phyloP scores from a whole-genome alignment of 2,329 filamentous ascomycete genomes.

The Podosphaera xanthii region DNA sequence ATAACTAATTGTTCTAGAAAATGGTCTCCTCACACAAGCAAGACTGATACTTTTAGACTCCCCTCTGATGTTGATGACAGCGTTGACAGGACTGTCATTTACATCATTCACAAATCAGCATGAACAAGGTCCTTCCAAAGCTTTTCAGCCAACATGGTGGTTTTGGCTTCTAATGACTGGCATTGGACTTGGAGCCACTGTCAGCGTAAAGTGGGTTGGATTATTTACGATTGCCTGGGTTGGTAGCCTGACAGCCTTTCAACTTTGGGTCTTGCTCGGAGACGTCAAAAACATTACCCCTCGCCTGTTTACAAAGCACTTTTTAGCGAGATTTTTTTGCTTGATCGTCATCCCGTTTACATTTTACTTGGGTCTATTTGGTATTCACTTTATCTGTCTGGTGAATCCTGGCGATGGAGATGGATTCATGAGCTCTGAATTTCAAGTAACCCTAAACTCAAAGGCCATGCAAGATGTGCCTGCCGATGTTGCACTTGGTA shows the following conservation, averaged over 20 bases:
- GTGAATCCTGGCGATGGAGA: constrained; percentile 91
- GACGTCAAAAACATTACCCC: constrained; percentile 70
- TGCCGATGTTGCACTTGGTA: constrained; percentile 76
- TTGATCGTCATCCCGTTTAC: constrained; percentile 68
- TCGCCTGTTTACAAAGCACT: constrained; percentile 77
- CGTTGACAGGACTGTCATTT: constrained; percentile 74
- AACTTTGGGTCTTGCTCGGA: constrained; percentile 87
- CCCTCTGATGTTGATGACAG: constrained; percentile 79
- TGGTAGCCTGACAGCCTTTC: constrained; percentile 66
- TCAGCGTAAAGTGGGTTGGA: constrained; percentile 97
- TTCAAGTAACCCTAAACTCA: constrained; percentile 89
- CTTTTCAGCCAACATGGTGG: constrained; percentile 86
- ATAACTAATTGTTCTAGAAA: constrained; percentile 37
- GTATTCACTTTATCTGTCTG: constrained; percentile 82
- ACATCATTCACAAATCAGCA: constrained; percentile 92
- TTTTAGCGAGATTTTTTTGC: constrained; percentile 76
- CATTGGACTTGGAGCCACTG: constrained; percentile 67
- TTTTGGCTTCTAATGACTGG: constrained; percentile 86
- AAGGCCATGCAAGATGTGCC: constrained; percentile 93
- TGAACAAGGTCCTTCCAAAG: constrained; percentile 70
- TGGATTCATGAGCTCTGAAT: constrained; percentile 98
- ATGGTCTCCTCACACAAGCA: constrained; percentile 83
- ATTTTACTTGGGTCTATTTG: constrained; percentile 96
- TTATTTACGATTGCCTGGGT: constrained; percentile 98
- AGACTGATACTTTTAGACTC: constrained; percentile 91